Conservation (phyloP, 2,329 filamentous ascomycete genomes). For the Whalleya microplaca region DNA sequence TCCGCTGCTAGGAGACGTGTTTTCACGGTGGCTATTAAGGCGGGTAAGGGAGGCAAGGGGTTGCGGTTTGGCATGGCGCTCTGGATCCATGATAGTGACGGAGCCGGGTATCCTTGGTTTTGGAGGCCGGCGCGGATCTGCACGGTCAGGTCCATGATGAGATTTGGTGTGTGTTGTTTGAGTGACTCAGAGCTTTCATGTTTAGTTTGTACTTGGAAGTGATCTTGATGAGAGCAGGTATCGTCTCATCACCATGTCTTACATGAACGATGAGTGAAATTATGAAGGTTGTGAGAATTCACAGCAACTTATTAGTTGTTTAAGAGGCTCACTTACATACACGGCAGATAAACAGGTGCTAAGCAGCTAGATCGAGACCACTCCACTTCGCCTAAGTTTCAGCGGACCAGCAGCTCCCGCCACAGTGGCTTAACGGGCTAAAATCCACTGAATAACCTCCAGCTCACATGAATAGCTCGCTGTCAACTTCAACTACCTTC, state of each 20-base stretch:
- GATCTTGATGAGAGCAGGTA: neutral
- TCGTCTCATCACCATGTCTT: neutral
- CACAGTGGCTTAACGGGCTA: constrained; percentile 33
- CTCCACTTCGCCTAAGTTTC: neutral
- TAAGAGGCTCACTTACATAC: too few relatives aligned
- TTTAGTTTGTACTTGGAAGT: neutral
- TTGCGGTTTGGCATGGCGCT: constrained; percentile 61
- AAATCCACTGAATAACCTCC: neutral
- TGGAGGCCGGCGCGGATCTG: constrained; percentile 58
- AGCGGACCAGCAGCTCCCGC: constrained; percentile 15
- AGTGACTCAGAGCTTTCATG: constrained; percentile 4
- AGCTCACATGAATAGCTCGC: neutral
- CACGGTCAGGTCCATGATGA: constrained; percentile 40
- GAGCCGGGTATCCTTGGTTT: constrained; percentile 56
- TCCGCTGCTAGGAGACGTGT: constrained; percentile 81
- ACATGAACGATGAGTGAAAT: too few relatives aligned
- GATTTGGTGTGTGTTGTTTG: constrained; percentile 3
- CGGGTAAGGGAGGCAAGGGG: constrained; percentile 65
- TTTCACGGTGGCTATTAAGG: constrained; percentile 77
- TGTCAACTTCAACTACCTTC: neutral
- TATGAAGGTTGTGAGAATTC: too few relatives aligned
- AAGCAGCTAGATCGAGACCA: neutral
- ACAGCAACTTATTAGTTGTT: too few relatives aligned
- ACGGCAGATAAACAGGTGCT: too few relatives aligned
- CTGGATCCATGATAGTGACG: constrained; percentile 64